A percentile compares a stretch with the other conserved stretches of the same genome.
Evolutionary conservation across 1,284 basidiomycete genomes (phyloP).

Genomic region (Cutaneotrichosporon mucoides): DNA sequence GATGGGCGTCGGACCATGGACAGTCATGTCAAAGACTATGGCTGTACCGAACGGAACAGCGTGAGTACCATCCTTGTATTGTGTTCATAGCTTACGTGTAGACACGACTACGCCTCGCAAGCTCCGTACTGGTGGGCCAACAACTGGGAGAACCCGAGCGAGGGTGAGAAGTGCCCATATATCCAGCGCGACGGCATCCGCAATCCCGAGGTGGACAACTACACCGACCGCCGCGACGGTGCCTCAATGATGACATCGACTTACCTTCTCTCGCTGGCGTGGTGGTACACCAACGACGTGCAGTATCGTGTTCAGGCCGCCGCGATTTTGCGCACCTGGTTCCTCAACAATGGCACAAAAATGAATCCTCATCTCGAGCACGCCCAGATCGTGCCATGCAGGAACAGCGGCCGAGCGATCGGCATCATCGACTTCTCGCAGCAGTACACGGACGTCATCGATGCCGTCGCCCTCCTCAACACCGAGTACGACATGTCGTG

Average conservation of each 20-base stretch:
- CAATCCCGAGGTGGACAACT: slow-evolving; percentile 15
- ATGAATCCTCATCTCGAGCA: slow-evolving; percentile 14
- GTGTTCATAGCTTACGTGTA: background rate
- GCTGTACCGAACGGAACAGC: slow-evolving; percentile 4
- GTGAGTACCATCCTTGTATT: background rate
- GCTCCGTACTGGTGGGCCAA: slow-evolving; percentile 16
- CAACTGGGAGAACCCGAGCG: slow-evolving; percentile 8
- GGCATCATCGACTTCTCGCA: slow-evolving; percentile 18
- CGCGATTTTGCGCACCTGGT: slow-evolving; percentile 7
- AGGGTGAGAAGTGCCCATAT: slow-evolving; percentile 4
- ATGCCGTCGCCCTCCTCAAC: slow-evolving; percentile 10
- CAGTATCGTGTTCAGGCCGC: slow-evolving; percentile 8
- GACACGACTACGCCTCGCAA: slow-evolving; percentile 15
- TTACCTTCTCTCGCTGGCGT: slow-evolving; percentile 10
- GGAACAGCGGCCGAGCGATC: slow-evolving; percentile 6
- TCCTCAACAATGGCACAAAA: background rate
- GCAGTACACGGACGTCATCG: slow-evolving; percentile 13
- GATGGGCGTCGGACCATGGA: slow-evolving; percentile 8
- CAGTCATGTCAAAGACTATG: slow-evolving; percentile 9
- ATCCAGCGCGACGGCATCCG: slow-evolving; percentile 12
- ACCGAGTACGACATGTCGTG: slow-evolving; percentile 1
- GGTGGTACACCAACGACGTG: slow-evolving; percentile 12
- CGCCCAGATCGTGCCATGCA: slow-evolving; percentile 12
- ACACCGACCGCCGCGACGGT: slow-evolving; percentile 12
- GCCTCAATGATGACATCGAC: slow-evolving; percentile 10